phyloP scores from a whole-genome alignment of 73 alveolate genomes.

The Uronychia binucleata region DNA sequence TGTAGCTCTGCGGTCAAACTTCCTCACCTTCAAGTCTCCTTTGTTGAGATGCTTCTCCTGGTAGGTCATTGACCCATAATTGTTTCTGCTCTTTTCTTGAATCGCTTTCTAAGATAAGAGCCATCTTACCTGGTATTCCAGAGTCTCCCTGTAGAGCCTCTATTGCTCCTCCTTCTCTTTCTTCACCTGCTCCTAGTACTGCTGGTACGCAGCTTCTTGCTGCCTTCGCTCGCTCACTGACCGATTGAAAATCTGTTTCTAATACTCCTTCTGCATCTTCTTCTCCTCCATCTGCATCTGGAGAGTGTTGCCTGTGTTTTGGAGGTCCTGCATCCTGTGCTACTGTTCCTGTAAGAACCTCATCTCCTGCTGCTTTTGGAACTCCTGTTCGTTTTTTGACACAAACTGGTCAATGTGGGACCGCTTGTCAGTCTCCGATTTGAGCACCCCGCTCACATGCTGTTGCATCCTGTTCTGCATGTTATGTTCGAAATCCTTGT shows the following conservation, averaged over 20 bases:
- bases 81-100: conserved; percentile 20
- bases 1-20: background rate
- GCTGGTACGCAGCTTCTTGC: conserved; percentile 41
- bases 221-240: conserved; percentile 27
- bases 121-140: conserved; percentile 28
- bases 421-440: conserved; percentile 21
- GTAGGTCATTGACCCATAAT: conserved; percentile 54
- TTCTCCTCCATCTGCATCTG: conserved; percentile 11
- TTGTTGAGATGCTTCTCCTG: conserved; percentile 47
- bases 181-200: background rate
- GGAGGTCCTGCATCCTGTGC: conserved; percentile 15
- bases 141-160: conserved; percentile 43
- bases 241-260: background rate
- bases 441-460: conserved; percentile 33
- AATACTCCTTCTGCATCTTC: conserved; percentile 6
- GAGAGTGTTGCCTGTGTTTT: conserved; percentile 17
- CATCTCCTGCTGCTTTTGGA: conserved; percentile 16
- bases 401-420: conserved; percentile 25
- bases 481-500: conserved; percentile 43
- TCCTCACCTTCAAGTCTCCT: conserved; percentile 10
- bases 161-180: conserved; percentile 35
- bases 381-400: conserved; percentile 30
- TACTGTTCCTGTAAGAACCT: conserved; percentile 34
- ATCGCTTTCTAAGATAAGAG: background rate
- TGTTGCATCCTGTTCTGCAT: conserved; percentile 50